phyloP scores from a whole-genome alignment of 2,329 filamentous ascomycete species.

The Dactylella cylindrospora region DNA sequence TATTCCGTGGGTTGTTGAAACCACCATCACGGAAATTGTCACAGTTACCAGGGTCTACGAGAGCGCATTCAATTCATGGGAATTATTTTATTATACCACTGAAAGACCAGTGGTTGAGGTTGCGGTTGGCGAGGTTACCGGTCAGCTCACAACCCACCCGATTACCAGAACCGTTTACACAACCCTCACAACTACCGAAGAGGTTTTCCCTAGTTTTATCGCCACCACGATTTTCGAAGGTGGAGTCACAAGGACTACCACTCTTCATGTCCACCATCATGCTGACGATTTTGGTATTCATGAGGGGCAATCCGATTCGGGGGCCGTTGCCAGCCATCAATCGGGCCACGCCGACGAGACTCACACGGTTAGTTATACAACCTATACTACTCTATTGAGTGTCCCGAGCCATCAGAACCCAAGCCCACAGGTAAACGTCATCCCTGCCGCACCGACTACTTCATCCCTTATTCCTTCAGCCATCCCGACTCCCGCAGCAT shows the following conservation, averaged over 20 bases:
- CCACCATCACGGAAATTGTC: conserved; percentile 20
- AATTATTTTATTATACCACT: conserved; percentile 12
- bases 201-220: conserved; percentile 20
- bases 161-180: conserved; percentile 12
- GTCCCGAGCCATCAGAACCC: background rate
- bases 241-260: conserved; percentile 5
- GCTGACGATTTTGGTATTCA: conserved; percentile 24
- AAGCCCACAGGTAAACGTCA: too few relatives aligned
- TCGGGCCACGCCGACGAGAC: background rate
- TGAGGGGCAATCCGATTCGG: too few relatives aligned
- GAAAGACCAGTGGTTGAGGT: conserved; percentile 6
- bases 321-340: background rate
- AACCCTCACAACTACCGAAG: conserved; percentile 15
- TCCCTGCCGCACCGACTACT: conserved; percentile 5
- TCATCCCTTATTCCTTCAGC: conserved; percentile 6
- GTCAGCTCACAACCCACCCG: conserved; percentile 12
- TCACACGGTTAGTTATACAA: background rate
- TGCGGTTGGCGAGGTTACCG: conserved; percentile 18
- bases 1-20: conserved; percentile 10
- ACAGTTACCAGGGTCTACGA: conserved; percentile 13
- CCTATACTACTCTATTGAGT: conserved; percentile 4
- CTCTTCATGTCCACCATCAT: conserved; percentile 27
- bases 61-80: conserved; percentile 15
- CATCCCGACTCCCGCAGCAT: background rate
- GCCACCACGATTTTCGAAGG: conserved; percentile 17